phyloP scores from a whole-genome alignment of 768 basidiomycete genomes.

The Pulveroboletus sp. region DNA sequence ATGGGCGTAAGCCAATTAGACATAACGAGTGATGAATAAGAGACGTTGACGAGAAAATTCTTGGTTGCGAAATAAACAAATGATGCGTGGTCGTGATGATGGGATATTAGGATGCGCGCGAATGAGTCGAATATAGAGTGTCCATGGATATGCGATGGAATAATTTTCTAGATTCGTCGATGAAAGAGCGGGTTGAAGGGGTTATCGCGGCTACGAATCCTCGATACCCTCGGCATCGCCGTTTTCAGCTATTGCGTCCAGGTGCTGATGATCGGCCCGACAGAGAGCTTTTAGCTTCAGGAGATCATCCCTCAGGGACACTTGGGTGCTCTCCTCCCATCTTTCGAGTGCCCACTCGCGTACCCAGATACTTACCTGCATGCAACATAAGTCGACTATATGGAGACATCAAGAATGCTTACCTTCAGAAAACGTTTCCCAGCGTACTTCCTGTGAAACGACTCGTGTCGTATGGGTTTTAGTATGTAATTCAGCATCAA shows the following conservation, averaged over 20 bases:
- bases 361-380: slow-evolving; percentile 76
- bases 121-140: slow-evolving; percentile 20
- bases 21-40: slow-evolving; percentile 20
- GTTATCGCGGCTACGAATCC: slow-evolving; percentile 13
- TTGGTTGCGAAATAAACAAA: slow-evolving; percentile 29
- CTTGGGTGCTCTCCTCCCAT: slow-evolving; percentile 61
- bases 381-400: neutral
- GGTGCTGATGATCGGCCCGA: slow-evolving; percentile 16
- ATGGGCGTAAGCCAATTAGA: slow-evolving; percentile 14
- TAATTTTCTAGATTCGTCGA: slow-evolving; percentile 18
- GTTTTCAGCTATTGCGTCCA: slow-evolving; percentile 9
- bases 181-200: neutral
- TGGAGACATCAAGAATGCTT: slow-evolving; percentile 6
- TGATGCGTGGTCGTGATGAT: slow-evolving; percentile 20
- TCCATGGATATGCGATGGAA: slow-evolving; percentile 25
- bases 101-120: slow-evolving; percentile 19
- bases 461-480: slow-evolving; percentile 64
- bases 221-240: slow-evolving; percentile 8
- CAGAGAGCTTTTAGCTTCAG: slow-evolving; percentile 23
- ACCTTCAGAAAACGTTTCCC: slow-evolving; percentile 83
- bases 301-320: slow-evolving; percentile 57
- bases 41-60: slow-evolving; percentile 17
- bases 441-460: slow-evolving; percentile 86
- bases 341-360: slow-evolving; percentile 78
- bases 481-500: slow-evolving; percentile 86